Base-by-base conservation (phyloP, 2,329 filamentous ascomycete species). In the Penicillium sp. region DNA sequence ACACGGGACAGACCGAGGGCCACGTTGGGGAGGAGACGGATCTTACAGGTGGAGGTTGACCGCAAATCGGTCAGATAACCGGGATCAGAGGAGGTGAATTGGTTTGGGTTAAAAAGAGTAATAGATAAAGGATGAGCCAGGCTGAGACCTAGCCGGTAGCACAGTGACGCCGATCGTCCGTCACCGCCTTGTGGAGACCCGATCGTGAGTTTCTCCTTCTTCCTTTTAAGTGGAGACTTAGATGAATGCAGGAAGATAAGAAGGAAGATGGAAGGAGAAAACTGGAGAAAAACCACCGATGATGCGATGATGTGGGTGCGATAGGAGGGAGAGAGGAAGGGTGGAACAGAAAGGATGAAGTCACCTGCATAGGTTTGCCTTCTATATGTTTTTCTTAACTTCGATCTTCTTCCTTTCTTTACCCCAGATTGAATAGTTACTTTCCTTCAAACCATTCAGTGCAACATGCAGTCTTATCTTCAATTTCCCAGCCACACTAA, bases 21-120 rank as follows among this genome's bases (percentile, higher is more conserved):
- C 70, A 71, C 70, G 70, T 72, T 72, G 60, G 45, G 49, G 48
- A 56, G 65, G 37, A 57, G 57, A 49, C 57, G 52, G 57, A 67
- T 66, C 68, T 72, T 69, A 72, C 69, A 71, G 70, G 70, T 60
- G 56, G 37, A 37, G 55, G 54, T 50, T 57, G 60, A 60, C 62
- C 57, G 54, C 22, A 62, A 57, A 59, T 60, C 55, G 52, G 49
- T 52, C 43, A 39, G 53, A 57, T 24, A 53, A 53, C 49, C 58
- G 55, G 56, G 56, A 60, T 58, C 53, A 49, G 50, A 46, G n/a
- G 52, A 46, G 35, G 49, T 61, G 53, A 62, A 52, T 53, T 59
- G 37, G 52, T 46, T 29, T 52, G 56, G 42, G 51, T 19, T n/a
- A 22, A 22, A 22, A 22, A 42, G 48, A 45, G 27, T 44, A 51